Percentiles rank a stretch among this genome's conserved stretches.
Conservation (phyloP, 2,329 filamentous ascomycete species). For the Botrytis elliptica region DNA sequence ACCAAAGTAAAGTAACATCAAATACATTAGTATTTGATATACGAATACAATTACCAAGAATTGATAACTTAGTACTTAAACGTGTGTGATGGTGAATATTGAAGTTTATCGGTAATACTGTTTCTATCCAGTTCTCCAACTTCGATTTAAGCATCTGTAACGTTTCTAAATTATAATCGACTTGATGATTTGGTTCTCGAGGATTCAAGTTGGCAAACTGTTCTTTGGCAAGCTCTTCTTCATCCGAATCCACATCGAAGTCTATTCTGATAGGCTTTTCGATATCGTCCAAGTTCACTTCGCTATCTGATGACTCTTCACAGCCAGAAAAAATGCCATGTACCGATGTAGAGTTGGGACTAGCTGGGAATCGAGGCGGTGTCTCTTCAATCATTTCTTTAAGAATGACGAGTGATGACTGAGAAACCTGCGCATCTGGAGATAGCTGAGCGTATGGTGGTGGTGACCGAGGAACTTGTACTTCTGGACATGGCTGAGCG, state of each 20-base stretch:
- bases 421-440: background rate
- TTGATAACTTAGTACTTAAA: background rate
- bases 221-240: background rate
- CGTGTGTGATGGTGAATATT: background rate
- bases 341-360: background rate
- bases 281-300: background rate
- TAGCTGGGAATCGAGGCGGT: background rate
- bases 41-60: background rate
- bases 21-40: background rate
- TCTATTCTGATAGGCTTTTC: background rate
- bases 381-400: background rate
- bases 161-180: background rate
- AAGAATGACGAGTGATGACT: background rate
- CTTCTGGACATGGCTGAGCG: background rate
- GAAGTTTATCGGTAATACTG: background rate
- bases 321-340: background rate
- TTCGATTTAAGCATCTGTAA: background rate
- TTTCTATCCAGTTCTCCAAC: slow-evolving; percentile 1
- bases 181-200: slow-evolving; percentile 8
- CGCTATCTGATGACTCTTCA: background rate
- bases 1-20: background rate
- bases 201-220: background rate
- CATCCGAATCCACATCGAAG: background rate
- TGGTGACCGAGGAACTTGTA: background rate
- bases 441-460: background rate